Base-by-base conservation (phyloP, 306 rosid genomes). In the Fagus crenata region DNA sequence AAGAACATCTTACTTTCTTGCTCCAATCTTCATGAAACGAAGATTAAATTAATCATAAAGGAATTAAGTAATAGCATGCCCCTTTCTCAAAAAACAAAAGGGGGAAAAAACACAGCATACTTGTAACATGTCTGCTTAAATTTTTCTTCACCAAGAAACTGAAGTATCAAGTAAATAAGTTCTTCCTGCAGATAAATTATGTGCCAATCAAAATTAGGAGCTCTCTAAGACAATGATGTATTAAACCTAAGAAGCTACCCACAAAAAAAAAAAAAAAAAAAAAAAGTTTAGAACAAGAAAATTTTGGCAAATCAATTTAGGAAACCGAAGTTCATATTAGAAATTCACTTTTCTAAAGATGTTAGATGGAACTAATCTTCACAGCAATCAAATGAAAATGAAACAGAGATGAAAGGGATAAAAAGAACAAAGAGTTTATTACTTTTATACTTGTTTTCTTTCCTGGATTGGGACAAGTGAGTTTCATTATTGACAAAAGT, bases 111-210 rank as follows among this genome's bases (percentile, higher is more conserved):
- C 18, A 22, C 12, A 64, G 37, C 61, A 51, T 65, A 76, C 79
- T 76, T 76, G 73, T 64, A 72, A 76, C 54, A 63, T 15, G 79
- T 76, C 73, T 55, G 15, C 53, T 9, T 65, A 40, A 76, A 76
- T 2, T 49, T 76, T 67, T 65, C 79, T 76, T 76, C 79, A 36
- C 49, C 79, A 51, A 76, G 79, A 76, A 76, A 76, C 65, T 76
- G 79, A 36, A 64, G 65, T 49, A 76, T 76, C 53, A 76, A 65
- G 64, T 65, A 76, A 35, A 51, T 67, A 49, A 76, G 51, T 76
- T 76, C 79, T 36, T 51, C 79, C 79, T 76, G 79, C 79, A 76
- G 41, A 18, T 64, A 9, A 61, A 35, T 12, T 37, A 37, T 8
- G 7, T 54, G 28, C 22, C n/a, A 4, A 64, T 76, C 73, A 76